phyloP scores from a whole-genome alignment of 1,284 basidiomycete species.

The Cryptococcus depauperatus region DNA sequence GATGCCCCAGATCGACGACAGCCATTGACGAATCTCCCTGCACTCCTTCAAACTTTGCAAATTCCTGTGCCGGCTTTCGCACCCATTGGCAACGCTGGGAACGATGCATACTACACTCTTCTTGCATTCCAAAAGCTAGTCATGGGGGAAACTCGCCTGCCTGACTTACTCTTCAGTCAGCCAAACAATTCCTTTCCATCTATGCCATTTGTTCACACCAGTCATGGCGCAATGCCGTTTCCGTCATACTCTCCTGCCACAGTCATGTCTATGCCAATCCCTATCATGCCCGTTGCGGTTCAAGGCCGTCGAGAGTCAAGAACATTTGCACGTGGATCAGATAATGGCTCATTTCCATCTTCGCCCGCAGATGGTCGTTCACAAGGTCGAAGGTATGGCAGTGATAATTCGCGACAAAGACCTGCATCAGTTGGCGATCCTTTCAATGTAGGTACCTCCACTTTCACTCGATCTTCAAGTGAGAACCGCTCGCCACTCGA shows the following conservation, averaged over 20 bases:
- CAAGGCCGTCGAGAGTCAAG: constrained; percentile 14
- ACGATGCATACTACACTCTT: constrained; percentile 45
- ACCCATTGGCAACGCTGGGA: constrained; percentile 45
- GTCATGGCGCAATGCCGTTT: constrained; percentile 6
- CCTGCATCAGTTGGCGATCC: constrained; percentile 20
- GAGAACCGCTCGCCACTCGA: not conserved
- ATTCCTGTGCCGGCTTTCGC: constrained; percentile 40
- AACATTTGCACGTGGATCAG: not conserved
- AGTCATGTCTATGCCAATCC: constrained; percentile 7
- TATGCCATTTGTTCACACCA: constrained; percentile 4
- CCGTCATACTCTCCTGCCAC: constrained; percentile 11
- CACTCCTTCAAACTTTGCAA: constrained; percentile 37
- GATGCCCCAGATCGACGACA: constrained; percentile 31
- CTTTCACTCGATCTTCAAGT: not conserved
- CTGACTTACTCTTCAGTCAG: constrained; percentile 30
- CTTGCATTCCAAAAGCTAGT: constrained; percentile 44
- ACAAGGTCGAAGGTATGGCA: constrained; percentile 3
- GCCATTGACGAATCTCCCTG: constrained; percentile 30
- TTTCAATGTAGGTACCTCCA: not conserved
- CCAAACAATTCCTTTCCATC: constrained; percentile 12
- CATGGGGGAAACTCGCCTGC: constrained; percentile 39
- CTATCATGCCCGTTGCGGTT: constrained; percentile 1
- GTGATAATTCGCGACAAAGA: constrained; percentile 8
- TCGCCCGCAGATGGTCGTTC: constrained; percentile 1
- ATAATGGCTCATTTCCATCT: constrained; percentile 2